Evolutionary conservation across 495 filamentous ascomycete genomes (phyloP).

Genomic region (Penicillium ucsense): DNA sequence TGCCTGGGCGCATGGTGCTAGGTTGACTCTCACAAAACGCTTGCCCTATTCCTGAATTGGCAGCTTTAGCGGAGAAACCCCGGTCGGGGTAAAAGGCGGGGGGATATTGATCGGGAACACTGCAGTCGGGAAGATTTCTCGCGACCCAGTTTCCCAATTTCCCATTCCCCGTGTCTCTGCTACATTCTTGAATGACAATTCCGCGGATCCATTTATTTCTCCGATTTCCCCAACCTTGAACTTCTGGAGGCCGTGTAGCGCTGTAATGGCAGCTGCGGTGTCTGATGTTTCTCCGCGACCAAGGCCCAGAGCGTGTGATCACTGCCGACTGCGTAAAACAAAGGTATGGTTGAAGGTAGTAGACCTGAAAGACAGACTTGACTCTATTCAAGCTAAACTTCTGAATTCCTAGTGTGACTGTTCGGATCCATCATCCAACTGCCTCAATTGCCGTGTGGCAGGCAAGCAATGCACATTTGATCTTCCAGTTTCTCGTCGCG

Average conservation of each 20-base stretch:
- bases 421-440: slow-evolving; percentile 4
- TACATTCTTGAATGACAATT: background rate
- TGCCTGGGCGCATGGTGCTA: too few species aligned
- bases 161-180: too few species aligned
- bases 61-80: too few species aligned
- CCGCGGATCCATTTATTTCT: background rate
- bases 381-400: background rate
- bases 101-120: too few species aligned
- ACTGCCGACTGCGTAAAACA: slow-evolving; percentile 16
- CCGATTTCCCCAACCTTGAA: background rate
- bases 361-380: background rate
- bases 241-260: too few species aligned
- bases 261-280: slow-evolving; percentile 3
- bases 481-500: slow-evolving; percentile 10
- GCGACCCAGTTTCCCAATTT: too few species aligned
- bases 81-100: too few species aligned
- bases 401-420: slow-evolving; percentile 6
- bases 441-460: slow-evolving; percentile 8
- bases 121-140: too few species aligned
- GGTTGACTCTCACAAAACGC: too few species aligned
- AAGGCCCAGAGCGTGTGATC: slow-evolving; percentile 11
- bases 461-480: slow-evolving; percentile 10
- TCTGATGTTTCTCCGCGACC: slow-evolving; percentile 1
- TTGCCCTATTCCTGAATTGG: too few species aligned
- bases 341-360: slow-evolving; percentile 4